Percentiles rank a stretch among this genome's conserved stretches.
Evolutionary conservation across 129 eudicot genomes (phyloP).

Genomic region (Arctium minus): DNA sequence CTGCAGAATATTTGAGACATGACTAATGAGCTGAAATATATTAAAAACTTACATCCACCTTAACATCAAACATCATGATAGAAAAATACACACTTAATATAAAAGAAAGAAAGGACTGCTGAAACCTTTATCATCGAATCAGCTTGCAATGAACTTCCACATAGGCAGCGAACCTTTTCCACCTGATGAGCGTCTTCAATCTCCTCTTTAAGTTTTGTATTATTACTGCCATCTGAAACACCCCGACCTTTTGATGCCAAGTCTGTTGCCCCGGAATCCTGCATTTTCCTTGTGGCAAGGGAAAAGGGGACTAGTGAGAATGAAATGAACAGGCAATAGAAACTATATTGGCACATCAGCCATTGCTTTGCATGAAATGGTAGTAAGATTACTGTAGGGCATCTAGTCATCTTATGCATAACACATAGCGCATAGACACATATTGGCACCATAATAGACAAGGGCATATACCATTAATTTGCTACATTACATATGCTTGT

Average conservation of each 20-base stretch:
- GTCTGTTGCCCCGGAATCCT: slow-evolving; percentile 79
- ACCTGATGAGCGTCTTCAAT: slow-evolving; percentile 49
- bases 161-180: slow-evolving; percentile 79
- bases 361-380: background rate
- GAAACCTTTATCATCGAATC: slow-evolving; percentile 81
- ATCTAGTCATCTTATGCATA: background rate
- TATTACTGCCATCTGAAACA: slow-evolving; percentile 41
- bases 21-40: background rate
- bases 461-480: background rate
- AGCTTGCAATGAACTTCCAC: slow-evolving; percentile 67
- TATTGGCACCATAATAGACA: background rate
- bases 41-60: slow-evolving; percentile 3
- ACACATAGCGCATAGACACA: background rate
- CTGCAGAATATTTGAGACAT: background rate
- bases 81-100: background rate
- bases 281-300: slow-evolving; percentile 70
- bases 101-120: background rate
- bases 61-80: slow-evolving; percentile 6
- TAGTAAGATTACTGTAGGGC: background rate
- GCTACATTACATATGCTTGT: slow-evolving; percentile 1
- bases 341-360: background rate
- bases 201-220: slow-evolving; percentile 57
- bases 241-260: slow-evolving; percentile 63
- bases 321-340: background rate
- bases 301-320: slow-evolving; percentile 6